These are phyloP conservation scores for Eucalyptus cladocalyx DNA, from an alignment of 345 rosid genomes.

Conservation along the genomic window DNA sequence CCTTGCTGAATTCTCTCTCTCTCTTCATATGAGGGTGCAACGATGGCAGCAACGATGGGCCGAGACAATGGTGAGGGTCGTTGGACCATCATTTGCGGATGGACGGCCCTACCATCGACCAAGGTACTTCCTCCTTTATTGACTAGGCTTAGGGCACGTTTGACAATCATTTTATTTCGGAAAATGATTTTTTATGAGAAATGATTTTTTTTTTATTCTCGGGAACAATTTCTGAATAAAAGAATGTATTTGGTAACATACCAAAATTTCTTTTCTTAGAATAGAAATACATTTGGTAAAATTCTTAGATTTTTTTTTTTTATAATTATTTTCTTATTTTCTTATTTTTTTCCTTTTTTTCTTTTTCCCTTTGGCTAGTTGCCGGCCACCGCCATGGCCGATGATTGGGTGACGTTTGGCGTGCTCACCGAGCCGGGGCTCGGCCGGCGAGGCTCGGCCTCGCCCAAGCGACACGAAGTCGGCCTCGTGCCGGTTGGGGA, in stretches of 20 bases:
- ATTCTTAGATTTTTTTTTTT: too few relatives aligned
- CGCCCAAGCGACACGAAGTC: fast-evolving
- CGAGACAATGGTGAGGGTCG: not conserved
- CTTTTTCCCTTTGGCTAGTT: fast-evolving
- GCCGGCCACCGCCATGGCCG: fast-evolving
- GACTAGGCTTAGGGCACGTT: fast-evolving
- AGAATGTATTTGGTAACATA: too few relatives aligned
- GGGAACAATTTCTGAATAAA: too few relatives aligned
- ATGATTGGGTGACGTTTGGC: fast-evolving
- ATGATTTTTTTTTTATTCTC: too few relatives aligned
- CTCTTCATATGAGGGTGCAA: not conserved
- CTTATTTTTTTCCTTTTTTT: too few relatives aligned
- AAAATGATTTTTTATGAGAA: too few relatives aligned
- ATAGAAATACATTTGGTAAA: fast-evolving
- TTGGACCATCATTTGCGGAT: not conserved
- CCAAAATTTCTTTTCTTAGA: fast-evolving
- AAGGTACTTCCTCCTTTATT: fast-evolving
- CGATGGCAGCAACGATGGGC: not conserved
- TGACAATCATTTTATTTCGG: too few relatives aligned
- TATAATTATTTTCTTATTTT: too few relatives aligned
- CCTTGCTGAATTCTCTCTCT: not conserved
- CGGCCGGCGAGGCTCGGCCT: fast-evolving
- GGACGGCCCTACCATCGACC: fast-evolving
- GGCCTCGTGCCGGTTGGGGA: fast-evolving
- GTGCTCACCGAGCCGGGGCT: too few relatives aligned